These are phyloP conservation scores for Solanum microdontum DNA, from an alignment of 257 asterid genomes.

Conservation along the genomic window DNA sequence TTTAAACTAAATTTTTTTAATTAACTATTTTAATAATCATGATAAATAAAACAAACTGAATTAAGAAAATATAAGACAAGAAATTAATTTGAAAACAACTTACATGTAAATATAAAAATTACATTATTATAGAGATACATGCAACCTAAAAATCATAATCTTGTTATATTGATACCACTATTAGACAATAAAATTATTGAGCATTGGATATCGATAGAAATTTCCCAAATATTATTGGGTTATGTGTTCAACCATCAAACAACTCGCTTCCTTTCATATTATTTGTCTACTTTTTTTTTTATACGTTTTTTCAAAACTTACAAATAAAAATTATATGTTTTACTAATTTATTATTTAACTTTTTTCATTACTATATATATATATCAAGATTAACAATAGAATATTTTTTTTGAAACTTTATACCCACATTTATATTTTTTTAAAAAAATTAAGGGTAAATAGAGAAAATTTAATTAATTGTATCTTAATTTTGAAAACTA, in stretches of 20 bases:
- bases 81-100: background rate
- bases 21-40: too few relatives aligned
- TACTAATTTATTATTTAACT: too few relatives aligned
- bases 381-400: too few relatives aligned
- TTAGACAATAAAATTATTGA: background rate
- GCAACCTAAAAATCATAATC: background rate
- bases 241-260: background rate
- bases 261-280: background rate
- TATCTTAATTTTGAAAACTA: too few relatives aligned
- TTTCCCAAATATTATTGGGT: background rate
- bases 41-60: background rate
- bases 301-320: too few relatives aligned
- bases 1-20: background rate
- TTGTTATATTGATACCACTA: background rate
- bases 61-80: background rate
- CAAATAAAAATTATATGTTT: background rate
- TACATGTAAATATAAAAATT: background rate
- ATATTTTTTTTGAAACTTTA: too few relatives aligned
- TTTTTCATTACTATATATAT: too few relatives aligned
- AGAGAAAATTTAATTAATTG: too few relatives aligned
- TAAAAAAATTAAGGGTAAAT: too few relatives aligned
- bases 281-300: background rate
- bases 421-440: too few relatives aligned
- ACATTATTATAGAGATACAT: background rate
- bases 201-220: background rate